phyloP scores from a whole-genome alignment of 345 rosid genomes.

The Streptanthus diversifolius region DNA sequence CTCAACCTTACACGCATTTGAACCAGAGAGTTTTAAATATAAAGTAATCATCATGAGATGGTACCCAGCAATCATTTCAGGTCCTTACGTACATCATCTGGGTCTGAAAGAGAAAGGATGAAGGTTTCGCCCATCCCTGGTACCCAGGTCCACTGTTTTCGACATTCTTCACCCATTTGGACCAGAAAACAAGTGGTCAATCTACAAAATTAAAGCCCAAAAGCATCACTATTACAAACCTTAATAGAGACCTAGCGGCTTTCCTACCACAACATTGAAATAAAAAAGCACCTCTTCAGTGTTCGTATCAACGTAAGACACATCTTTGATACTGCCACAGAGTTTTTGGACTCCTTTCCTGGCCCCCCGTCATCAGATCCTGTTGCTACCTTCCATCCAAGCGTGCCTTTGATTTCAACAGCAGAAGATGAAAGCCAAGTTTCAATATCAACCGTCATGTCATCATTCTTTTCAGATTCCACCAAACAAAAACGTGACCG shows the following conservation, averaged over 20 bases:
- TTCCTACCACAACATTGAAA: constrained; percentile 15
- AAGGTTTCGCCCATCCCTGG: constrained; percentile 82
- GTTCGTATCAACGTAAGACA: constrained; percentile 63
- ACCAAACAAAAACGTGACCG: constrained; percentile 72
- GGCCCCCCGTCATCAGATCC: constrained; percentile 93
- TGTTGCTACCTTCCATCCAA: constrained; percentile 90
- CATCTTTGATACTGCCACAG: constrained; percentile 67
- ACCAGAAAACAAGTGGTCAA: constrained; percentile 67
- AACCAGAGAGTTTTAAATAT: constrained; percentile 9
- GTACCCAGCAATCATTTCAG: constrained; percentile 19
- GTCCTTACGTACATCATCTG: constrained; percentile 69
- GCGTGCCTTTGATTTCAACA: constrained; percentile 60
- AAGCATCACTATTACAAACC: constrained; percentile 17
- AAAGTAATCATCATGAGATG: constrained; percentile 21
- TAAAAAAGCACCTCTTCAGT: constrained; percentile 61
- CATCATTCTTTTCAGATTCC: constrained; percentile 71
- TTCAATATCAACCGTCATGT: constrained; percentile 55
- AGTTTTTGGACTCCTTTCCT: constrained; percentile 74
- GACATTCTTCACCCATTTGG: constrained; percentile 60
- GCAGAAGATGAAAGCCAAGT: constrained; percentile 71
- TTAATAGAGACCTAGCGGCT: neutral
- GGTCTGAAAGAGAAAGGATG: constrained; percentile 82
- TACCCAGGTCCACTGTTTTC: constrained; percentile 90
- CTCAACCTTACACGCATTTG: constrained; percentile 11
- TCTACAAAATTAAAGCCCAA: constrained; percentile 47